Conservation (phyloP, 768 basidiomycete species). For the Lactifluus pinguis region DNA sequence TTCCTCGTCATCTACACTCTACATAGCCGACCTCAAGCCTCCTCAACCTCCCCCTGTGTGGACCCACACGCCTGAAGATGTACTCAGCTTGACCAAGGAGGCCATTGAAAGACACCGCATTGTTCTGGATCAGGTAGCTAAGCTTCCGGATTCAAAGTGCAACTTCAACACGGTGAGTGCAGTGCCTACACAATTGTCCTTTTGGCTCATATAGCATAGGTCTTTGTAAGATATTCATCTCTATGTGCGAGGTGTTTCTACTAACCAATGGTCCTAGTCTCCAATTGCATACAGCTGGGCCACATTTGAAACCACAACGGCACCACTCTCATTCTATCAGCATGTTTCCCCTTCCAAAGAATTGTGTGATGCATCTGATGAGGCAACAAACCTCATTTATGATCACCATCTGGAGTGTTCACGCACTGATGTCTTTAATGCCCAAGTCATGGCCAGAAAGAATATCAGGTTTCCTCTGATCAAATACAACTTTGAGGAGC, state of each 20-base stretch:
- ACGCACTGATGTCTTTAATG: conserved; percentile 70
- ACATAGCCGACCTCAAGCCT: conserved; percentile 44
- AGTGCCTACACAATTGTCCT: background rate
- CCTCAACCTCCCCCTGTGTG: conserved; percentile 60
- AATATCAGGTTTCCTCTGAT: conserved; percentile 54
- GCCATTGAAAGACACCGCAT: conserved; percentile 48
- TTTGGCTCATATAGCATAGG: conserved; percentile 32
- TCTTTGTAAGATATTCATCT: conserved; percentile 49
- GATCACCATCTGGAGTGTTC: conserved; percentile 69
- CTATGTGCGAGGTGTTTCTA: conserved; percentile 10
- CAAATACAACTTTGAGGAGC: conserved; percentile 53
- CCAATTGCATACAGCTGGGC: conserved; percentile 55
- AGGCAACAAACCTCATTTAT: conserved; percentile 56
- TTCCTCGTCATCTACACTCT: background rate
- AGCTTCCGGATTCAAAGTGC: conserved; percentile 46
- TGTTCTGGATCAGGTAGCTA: conserved; percentile 50
- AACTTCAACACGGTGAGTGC: conserved; percentile 56
- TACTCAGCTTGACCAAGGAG: conserved; percentile 40
- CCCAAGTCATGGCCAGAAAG: conserved; percentile 59
- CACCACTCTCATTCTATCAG: conserved; percentile 45
- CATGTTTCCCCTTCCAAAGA: conserved; percentile 49
- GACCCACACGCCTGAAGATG: conserved; percentile 56
- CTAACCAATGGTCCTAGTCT: conserved; percentile 33
- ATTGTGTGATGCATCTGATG: conserved; percentile 74
- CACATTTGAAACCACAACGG: conserved; percentile 39